Percentiles rank a stretch among this genome's conserved stretches.
phyloP scores from a whole-genome alignment of 83 land plant genomes.

The Isoetes engelmannii region DNA sequence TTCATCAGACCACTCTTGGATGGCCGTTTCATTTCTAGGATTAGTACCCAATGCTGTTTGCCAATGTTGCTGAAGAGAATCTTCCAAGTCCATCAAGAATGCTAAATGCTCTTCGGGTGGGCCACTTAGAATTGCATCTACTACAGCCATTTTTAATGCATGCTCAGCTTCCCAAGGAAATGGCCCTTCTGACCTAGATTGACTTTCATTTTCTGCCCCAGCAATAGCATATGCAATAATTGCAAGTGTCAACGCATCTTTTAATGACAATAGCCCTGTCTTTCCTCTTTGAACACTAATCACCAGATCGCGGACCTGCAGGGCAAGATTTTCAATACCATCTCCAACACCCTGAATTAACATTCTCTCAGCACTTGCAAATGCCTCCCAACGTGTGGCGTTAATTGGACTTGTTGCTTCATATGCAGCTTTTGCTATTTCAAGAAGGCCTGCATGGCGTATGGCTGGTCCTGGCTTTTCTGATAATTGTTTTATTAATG shows the following conservation, averaged over 20 bases:
- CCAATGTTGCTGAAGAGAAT: slow-evolving; percentile 50
- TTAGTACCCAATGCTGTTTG: slow-evolving; percentile 1
- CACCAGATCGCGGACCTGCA: slow-evolving; percentile 73
- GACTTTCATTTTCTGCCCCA: slow-evolving; percentile 63
- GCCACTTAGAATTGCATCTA: slow-evolving; percentile 70
- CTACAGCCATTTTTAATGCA: slow-evolving; percentile 64
- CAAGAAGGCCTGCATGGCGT: slow-evolving; percentile 42
- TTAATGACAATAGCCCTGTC: slow-evolving; percentile 48
- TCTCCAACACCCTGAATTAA: slow-evolving; percentile 61
- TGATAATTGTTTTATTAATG: slow-evolving; percentile 45
- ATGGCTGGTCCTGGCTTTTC: slow-evolving; percentile 40
- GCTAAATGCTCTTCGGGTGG: slow-evolving; percentile 42
- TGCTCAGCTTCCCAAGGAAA: slow-evolving; percentile 96
- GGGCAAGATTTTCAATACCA: slow-evolving; percentile 71
- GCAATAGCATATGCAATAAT: slow-evolving; percentile 81
- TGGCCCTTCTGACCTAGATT: slow-evolving; percentile 48
- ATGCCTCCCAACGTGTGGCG: slow-evolving; percentile 72
- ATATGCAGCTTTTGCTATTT: slow-evolving; percentile 62
- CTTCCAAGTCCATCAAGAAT: slow-evolving; percentile 62
- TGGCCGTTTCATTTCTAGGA: neutral
- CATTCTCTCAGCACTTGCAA: slow-evolving; percentile 79
- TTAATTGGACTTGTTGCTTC: slow-evolving; percentile 40
- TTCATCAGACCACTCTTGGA: slow-evolving; percentile 51
- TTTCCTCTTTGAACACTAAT: slow-evolving; percentile 27
- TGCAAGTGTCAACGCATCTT: slow-evolving; percentile 74